phyloP scores from a whole-genome alignment of 345 rosid species.

The Citrus hindsii region DNA sequence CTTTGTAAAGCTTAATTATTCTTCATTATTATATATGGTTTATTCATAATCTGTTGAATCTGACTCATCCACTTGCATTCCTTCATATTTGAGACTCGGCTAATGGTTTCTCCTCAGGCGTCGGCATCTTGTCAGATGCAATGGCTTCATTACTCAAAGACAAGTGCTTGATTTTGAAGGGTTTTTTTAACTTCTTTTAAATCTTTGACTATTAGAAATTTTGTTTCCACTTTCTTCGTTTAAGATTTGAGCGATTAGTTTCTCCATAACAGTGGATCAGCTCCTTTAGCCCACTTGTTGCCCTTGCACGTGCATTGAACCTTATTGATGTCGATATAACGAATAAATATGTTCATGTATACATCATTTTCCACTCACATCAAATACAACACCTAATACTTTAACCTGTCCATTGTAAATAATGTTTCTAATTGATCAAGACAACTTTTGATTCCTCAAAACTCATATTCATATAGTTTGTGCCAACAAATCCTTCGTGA shows the following conservation, averaged over 20 bases:
- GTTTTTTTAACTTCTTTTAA: neutral
- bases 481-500: neutral
- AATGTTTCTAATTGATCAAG: neutral
- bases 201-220: neutral
- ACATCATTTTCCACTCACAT: neutral
- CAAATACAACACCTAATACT: neutral
- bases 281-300: neutral
- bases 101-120: neutral
- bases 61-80: slow-evolving; percentile 21
- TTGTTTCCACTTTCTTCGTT: neutral
- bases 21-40: neutral
- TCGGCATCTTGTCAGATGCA: neutral
- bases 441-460: neutral
- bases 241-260: neutral
- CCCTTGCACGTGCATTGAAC: neutral
- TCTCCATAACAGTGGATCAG: neutral
- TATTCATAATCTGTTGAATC: slow-evolving; percentile 15
- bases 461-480: neutral
- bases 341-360: neutral
- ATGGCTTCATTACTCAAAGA: neutral
- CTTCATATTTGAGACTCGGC: neutral
- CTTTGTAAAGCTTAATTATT: neutral
- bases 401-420: neutral
- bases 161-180: neutral
- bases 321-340: neutral